Evolutionary conservation across 768 basidiomycete genomes (phyloP), one percentile per base, ranked within the genome.

Genomic region (Lactifluus subvellereus): DNA sequence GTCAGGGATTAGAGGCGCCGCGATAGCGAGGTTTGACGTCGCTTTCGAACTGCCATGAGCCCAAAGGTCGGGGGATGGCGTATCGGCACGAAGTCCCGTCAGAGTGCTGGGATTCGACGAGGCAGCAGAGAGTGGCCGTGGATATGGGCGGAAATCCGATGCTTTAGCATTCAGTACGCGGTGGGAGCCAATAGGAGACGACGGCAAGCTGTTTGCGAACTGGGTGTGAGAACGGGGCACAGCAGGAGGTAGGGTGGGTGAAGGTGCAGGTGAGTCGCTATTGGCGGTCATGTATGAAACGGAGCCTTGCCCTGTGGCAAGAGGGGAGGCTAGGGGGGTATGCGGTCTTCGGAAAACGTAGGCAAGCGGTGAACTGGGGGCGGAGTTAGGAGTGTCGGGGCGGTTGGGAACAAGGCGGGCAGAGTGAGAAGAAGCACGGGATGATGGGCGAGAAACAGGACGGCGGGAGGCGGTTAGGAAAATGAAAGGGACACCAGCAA

Each of bases 21-120:
- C 94, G 64, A 96, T 94, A 40, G 94, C 94, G 9, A 97, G 82
- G 71, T 93, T 96, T 14, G 89, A 89, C 1, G 86, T 83, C 0
- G 85, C 84, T 64, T 89, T 81, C 37, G 80, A 81, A 45, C 82
- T 84, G 60, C 72, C 75, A 72, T 91, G 90, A 2, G 91, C 84
- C 93, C 94, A 96, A 57, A 93, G 72, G 77, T 95, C 94, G 13
- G 91, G 91, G 7, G 91, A 91, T n/a, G 90, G 87, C 1, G 91
- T 91, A 62, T 92, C 89, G 9, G 84, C 83, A 48, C 91, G 80
- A 16, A 73, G 75, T 77, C 53, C 75, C 51, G 63, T 76, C 64
- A 81, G 77, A 6, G 79, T 83, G 60, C 74, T 80, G 55, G 82
- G 86, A 70, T 80, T 82, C 37, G 80, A 86, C 22, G 83, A 85